A percentile compares a stretch with the other conserved stretches of the same genome.
These are phyloP conservation scores for Haplosporangium gracile DNA, from an alignment of 192 early-diverging fungal species.

Conservation along the genomic window DNA sequence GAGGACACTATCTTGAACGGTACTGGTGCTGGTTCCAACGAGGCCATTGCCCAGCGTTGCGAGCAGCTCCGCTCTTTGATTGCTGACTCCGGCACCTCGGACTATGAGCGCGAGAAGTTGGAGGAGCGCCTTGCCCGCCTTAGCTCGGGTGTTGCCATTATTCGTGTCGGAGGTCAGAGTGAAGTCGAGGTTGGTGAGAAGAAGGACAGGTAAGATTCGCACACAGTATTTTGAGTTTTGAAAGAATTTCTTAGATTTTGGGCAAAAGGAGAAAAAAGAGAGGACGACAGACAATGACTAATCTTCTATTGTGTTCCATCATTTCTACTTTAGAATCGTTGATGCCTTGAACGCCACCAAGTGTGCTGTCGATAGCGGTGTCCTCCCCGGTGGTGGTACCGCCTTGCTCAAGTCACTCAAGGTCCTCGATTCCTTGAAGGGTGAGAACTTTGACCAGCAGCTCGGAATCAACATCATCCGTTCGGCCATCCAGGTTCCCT, in stretches of 20 bases:
- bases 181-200: conserved; percentile 99
- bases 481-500: conserved; percentile 94
- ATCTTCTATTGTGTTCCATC: conserved; percentile 1
- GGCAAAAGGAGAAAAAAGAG: too few relatives aligned
- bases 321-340: conserved; percentile 71
- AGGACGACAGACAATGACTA: neutral
- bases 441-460: conserved; percentile 99
- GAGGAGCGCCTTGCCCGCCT: conserved; percentile 99
- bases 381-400: conserved; percentile 98
- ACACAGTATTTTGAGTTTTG: neutral
- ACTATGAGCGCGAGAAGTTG: conserved; percentile 99
- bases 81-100: conserved; percentile 81
- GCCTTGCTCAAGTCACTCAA: conserved; percentile 95
- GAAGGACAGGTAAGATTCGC: conserved; percentile 86
- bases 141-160: conserved; percentile 98
- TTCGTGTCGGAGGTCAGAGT: conserved; percentile 97
- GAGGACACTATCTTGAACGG: conserved; percentile 97
- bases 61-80: conserved; percentile 98
- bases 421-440: conserved; percentile 84
- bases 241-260: neutral
- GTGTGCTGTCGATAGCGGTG: conserved; percentile 99
- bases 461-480: conserved; percentile 97
- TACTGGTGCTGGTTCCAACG: conserved; percentile 95
- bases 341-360: conserved; percentile 99
- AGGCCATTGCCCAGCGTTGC: conserved; percentile 90